phyloP scores from a whole-genome alignment of 768 basidiomycete species.

The Ramaria sp. region DNA sequence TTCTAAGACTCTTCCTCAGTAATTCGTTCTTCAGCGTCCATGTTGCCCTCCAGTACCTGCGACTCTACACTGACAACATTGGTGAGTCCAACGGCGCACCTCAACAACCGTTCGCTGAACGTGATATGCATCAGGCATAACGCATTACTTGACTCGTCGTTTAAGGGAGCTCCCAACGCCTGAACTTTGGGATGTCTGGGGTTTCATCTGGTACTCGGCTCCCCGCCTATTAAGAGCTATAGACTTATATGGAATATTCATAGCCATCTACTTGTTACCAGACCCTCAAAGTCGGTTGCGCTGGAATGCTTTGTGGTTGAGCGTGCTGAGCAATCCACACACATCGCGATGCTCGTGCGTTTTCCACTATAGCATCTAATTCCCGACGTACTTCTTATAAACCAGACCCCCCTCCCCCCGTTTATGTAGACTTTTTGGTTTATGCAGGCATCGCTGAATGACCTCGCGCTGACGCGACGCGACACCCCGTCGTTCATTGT shows the following conservation, averaged over 20 bases:
- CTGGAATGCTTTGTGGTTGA: conserved; percentile 92
- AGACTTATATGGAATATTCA: conserved; percentile 13
- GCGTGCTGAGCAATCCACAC: conserved; percentile 80
- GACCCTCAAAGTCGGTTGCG: conserved; percentile 84
- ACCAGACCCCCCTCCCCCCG: no score
- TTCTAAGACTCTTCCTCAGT: conserved; percentile 86
- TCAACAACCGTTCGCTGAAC: background rate
- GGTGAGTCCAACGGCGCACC: conserved; percentile 24
- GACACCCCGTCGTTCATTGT: conserved; percentile 75
- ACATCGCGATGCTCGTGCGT: conserved; percentile 91
- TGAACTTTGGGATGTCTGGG: conserved; percentile 80
- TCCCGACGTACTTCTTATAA: conserved; percentile 12
- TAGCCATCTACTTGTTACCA: conserved; percentile 90
- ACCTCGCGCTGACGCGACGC: conserved; percentile 49
- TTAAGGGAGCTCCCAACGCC: conserved; percentile 54
- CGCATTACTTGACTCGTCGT: conserved; percentile 76
- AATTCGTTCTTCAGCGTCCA: conserved; percentile 90
- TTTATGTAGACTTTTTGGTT: conserved; percentile 91
- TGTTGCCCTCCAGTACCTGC: conserved; percentile 83
- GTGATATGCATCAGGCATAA: conserved; percentile 32
- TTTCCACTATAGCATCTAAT: conserved; percentile 10
- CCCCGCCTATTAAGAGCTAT: background rate
- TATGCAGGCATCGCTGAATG: conserved; percentile 90
- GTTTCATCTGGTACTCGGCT: conserved; percentile 64
- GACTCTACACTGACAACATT: conserved; percentile 74